Evolutionary conservation across 306 rosid species (phyloP), one percentile per base, ranked within the genome.

Genomic region (Castanea crenata): DNA sequence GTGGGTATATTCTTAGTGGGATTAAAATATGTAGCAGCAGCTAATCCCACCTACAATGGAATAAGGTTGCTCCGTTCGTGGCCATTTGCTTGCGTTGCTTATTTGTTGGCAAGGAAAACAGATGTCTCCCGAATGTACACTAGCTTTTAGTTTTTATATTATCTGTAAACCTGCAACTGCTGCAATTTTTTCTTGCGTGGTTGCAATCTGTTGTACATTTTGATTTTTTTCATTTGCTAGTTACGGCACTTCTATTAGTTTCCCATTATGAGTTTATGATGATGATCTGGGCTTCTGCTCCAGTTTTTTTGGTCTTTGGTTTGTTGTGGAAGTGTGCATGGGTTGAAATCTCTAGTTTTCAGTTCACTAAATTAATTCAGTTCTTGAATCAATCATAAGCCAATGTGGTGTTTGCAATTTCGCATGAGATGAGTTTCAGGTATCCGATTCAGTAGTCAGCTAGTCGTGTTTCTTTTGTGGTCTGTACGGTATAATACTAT

Each of bases 1-100:
- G 97, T 73, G 98, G 99, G 4, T 95, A 95, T 80, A 87, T 95
- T 86, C 98, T 95, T 54, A 91, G 87, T 69, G 99, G 97, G 35
- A 95, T 91, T n/a, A 95, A 88, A 86, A 87, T 90, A 70, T 88
- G 90, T 78, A 46, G 82, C 78, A 81, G 51, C 79, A 81, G 51
- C 79, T 91, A 76, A 81, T 74, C 46, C 76, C 52, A 38, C 20
- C 18, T 83, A 44, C 62, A 29, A 69, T 44, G 32, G 1, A 78
- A 32, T 11, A 38, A 35, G 20, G n/a, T 19, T n/a, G 14, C 72
- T 35, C 52, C 3, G 9, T 27, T 62, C n/a, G 15, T 63, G 34
- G 16, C 10, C 34, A 71, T 55, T 18, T 23, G 55, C 74, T 4
- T 18, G 1, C 32, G 3, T 34, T 34, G 35, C 72, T 46, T 25